phyloP scores from a whole-genome alignment of 768 basidiomycete species.

The Leccinellum albellum region DNA sequence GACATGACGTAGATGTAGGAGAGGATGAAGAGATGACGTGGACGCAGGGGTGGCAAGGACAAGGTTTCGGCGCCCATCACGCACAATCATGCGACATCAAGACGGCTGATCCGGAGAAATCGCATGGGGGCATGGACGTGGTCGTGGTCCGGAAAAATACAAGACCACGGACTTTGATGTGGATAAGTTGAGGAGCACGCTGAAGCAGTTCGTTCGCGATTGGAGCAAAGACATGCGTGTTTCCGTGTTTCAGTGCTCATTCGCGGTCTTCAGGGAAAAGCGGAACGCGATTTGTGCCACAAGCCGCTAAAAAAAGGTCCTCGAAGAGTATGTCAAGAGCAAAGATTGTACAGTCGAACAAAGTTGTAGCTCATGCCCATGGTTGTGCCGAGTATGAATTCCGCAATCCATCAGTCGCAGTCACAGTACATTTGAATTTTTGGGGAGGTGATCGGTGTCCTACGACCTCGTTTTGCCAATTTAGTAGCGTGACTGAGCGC shows the following conservation, averaged over 20 bases:
- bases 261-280: constrained; percentile 49
- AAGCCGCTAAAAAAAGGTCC: constrained; percentile 74
- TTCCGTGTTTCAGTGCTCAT: not conserved
- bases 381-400: too few species aligned
- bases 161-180: constrained; percentile 70
- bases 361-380: too few species aligned
- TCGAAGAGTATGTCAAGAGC: constrained; percentile 57
- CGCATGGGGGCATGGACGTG: not conserved
- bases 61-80: too few species aligned
- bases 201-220: constrained; percentile 91
- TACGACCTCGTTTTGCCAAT: too few species aligned
- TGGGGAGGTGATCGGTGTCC: too few species aligned
- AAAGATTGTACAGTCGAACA: too few species aligned
- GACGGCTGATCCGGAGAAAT: constrained; percentile 11
- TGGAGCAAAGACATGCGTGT: constrained; percentile 77
- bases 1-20: constrained; percentile 36
- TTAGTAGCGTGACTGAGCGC: too few species aligned
- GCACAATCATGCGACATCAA: too few species aligned
- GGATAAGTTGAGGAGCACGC: constrained; percentile 87
- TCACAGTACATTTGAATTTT: too few species aligned
- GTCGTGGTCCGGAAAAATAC: constrained; percentile 28
- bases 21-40: constrained; percentile 12
- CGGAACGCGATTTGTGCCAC: constrained; percentile 78
- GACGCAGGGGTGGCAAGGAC: not conserved
- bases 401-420: too few species aligned